Evolutionary conservation across 352 stramenopile species (phyloP), one percentile per base, ranked within the genome.

Genomic region (Achlya hypogyna): DNA sequence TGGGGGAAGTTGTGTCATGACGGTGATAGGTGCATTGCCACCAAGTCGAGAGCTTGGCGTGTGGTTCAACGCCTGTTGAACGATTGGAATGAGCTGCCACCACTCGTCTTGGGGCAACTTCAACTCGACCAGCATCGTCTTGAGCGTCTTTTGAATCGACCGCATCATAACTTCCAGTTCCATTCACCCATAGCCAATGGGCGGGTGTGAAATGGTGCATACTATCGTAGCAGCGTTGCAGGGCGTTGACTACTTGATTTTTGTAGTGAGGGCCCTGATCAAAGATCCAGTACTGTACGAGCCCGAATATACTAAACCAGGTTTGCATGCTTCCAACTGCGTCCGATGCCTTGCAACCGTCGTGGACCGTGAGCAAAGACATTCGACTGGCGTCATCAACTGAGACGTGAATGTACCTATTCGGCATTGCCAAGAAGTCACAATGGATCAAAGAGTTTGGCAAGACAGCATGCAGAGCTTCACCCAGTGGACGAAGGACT

Each of bases 361-460:
- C 42, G 22, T 49, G 42, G 18, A 49, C 35, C 25, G 53, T 63
- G 20, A 63, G 29, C 25, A 31, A n/a, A 1, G 71, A 67, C 23
- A 72, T 76, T 0, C 70, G 56, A 5, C 35, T 62, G 65, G 77
- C 72, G 1, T 64, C 65, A 18, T 82, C 72, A 14, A 77, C 75
- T 0, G 77, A 2, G 0, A 82, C 65, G 0, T 77, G 54, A 0
- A 80, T 51, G 23, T 79, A 78, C 1, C 58, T 49, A 25, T 72
- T 35, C 0, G 69, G 49, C 43, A 78, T 72, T 0, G 62, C 69
- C 12, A 79, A 35, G 20, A 72, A 82, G 14, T 78, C 69, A 22
- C 78, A 82, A 25, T 79, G 70, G 0, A 79, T 25, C 1, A 75
- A 5, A 28, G 79, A 65, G 16, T 79, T 79, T 0, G 72, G 74